Evolutionary conservation across 2,329 filamentous ascomycete species (phyloP), one percentile per base, ranked within the genome.

Genomic region (Metarhizium sp.): DNA sequence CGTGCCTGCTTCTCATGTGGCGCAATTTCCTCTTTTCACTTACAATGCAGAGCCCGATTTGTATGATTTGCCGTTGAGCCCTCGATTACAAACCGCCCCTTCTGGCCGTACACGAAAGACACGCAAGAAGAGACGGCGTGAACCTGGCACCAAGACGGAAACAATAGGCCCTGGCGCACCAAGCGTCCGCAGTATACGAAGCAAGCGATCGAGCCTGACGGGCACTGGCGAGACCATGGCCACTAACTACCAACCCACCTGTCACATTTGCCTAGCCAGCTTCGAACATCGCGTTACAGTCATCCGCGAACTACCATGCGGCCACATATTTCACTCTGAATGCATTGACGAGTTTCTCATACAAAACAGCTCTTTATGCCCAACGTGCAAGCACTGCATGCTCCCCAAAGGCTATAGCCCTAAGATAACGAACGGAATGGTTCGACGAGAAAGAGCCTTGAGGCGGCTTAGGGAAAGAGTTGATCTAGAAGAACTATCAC

Each of bases 281-380:
- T 97, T 90, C 64, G 78, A 87, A 32, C 79, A 84, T 16, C 80
- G 82, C 42, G 72, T 78, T 18, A 87, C 88, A 0, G 80, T 84
- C 20, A 91, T 97, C 55, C 87, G 91, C 55, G 88, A 96, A 70
- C 76, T 97, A 2, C 84, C 90, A 0, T 99, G 94, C 63, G 85
- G 87, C 0, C 94, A 99, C 67, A 92, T 97, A 55, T 99, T 92
- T 70, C 92, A 99, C 61, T 87, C 89, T 0, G 86, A 88, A 60
- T 99, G 94, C 65, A 92, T 97, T 60, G 92, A 97, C 65, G 81
- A 85, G 25, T 96, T 94, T 63, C 76, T 97, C 13, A 78, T 80
- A 47, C 78, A 84, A 54, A 86, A 87, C 66, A 95, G 88, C 66
- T 95, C 89, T 18, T 77, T 96, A 2, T 99, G 94, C 65, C 92